Percentiles rank a stretch among this genome's conserved stretches.
Conservation (phyloP, 208 protist species). For the Wallacemonas sp. region DNA sequence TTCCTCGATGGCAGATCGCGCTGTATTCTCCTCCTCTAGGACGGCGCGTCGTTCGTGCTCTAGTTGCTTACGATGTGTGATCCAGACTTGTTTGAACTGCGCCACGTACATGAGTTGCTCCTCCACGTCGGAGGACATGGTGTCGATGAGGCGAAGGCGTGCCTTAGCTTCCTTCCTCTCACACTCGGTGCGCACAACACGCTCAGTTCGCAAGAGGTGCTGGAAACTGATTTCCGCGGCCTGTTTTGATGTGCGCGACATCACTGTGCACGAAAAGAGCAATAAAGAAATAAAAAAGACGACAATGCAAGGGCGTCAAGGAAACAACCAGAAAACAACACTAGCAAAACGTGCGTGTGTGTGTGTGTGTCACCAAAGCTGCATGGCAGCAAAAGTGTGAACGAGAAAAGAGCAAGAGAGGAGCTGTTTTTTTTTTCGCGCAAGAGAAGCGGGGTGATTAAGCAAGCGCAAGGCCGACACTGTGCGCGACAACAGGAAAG, state of each 20-base stretch:
- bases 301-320: neutral
- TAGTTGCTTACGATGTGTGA: conserved; percentile 56
- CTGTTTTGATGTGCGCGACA: conserved; percentile 34
- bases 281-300: conserved; percentile 19
- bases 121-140: conserved; percentile 65
- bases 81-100: conserved; percentile 86
- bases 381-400: neutral
- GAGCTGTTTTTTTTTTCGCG: neutral
- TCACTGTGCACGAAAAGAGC: conserved; percentile 24
- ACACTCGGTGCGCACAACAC: conserved; percentile 79
- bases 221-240: conserved; percentile 38
- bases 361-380: neutral
- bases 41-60: conserved; percentile 64
- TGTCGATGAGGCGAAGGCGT: conserved; percentile 62
- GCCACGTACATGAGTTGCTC: conserved; percentile 79
- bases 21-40: conserved; percentile 35
- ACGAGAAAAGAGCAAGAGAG: neutral
- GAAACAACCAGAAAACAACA: conserved; percentile 4
- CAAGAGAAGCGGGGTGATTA: too few relatives aligned
- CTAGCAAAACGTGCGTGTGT: too few relatives aligned
- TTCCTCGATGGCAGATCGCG: conserved; percentile 24
- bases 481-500: too few relatives aligned
- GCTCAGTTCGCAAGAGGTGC: conserved; percentile 70
- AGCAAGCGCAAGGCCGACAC: too few relatives aligned
- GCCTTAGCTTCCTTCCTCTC: conserved; percentile 79